Percentiles rank a stretch among this genome's conserved stretches.
Evolutionary conservation across 2,329 filamentous ascomycete genomes (phyloP).

Genomic region (Alternaria angustiovoidea): DNA sequence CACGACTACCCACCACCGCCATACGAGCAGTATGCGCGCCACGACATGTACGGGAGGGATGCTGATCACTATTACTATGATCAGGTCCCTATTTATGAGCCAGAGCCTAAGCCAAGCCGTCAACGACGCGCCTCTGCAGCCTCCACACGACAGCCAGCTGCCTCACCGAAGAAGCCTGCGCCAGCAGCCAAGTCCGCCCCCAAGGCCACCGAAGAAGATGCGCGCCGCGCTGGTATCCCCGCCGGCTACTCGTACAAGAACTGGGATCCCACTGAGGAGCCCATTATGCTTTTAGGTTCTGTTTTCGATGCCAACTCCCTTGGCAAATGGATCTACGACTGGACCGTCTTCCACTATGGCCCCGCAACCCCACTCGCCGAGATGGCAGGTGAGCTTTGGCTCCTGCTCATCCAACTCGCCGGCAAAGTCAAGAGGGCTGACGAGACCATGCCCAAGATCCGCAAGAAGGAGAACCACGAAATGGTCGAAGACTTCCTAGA

Average conservation of each 20-base stretch:
- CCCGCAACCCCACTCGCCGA: slow-evolving; percentile 84
- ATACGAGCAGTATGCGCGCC: slow-evolving; percentile 59
- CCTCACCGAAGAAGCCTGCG: slow-evolving; percentile 45
- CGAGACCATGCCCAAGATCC: slow-evolving; percentile 76
- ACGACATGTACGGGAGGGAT: slow-evolving; percentile 61
- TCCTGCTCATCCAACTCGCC: slow-evolving; percentile 90
- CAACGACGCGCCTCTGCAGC: slow-evolving; percentile 65
- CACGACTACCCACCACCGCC: slow-evolving; percentile 59
- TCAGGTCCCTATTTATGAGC: slow-evolving; percentile 59
- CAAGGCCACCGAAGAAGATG: slow-evolving; percentile 71
- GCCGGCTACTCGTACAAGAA: slow-evolving; percentile 94
- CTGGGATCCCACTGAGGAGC: slow-evolving; percentile 94
- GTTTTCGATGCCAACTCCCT: slow-evolving; percentile 98
- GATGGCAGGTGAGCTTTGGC: slow-evolving; percentile 93
- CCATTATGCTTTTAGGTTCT: slow-evolving; percentile 91
- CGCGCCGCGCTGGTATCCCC: slow-evolving; percentile 74
- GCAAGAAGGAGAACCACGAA: slow-evolving; percentile 75
- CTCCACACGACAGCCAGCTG: slow-evolving; percentile 55
- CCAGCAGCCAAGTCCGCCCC: slow-evolving; percentile 43
- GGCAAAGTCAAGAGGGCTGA: slow-evolving; percentile 94
- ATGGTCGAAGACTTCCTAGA: slow-evolving; percentile 90
- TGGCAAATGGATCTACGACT: slow-evolving; percentile 99
- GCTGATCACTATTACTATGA: slow-evolving; percentile 62
- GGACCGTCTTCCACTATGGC: slow-evolving; percentile 92
- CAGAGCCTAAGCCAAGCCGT: slow-evolving; percentile 56